Evolutionary conservation across 164 flowering plant species (phyloP).

Genomic region (Vitis vinifera): DNA sequence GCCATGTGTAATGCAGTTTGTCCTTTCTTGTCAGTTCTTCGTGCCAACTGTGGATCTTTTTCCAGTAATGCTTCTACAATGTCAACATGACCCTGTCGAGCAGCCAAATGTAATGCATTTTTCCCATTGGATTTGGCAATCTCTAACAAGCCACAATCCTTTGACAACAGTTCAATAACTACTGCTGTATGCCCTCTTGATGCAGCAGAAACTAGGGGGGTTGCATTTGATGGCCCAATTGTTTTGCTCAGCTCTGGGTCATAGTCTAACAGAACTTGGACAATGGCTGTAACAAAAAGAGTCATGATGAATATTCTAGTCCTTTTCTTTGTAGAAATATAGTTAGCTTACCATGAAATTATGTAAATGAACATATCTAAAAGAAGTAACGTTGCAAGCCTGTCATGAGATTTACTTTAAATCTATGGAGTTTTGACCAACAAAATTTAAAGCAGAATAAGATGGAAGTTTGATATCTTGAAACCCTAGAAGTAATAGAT

Average conservation of each 20-base stretch:
- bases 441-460: no score
- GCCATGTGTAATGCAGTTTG: conserved; percentile 93
- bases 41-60: conserved; percentile 72
- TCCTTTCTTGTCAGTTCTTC: conserved; percentile 82
- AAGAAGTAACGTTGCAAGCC: neutral
- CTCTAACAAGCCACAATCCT: conserved; percentile 63
- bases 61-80: conserved; percentile 66
- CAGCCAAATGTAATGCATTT: conserved; percentile 81
- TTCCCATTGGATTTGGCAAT: conserved; percentile 73
- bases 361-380: neutral
- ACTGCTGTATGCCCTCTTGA: conserved; percentile 70
- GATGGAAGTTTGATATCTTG: no score
- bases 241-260: conserved; percentile 63
- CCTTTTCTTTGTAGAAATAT: neutral
- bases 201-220: conserved; percentile 88
- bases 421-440: no score
- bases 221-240: conserved; percentile 61
- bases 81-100: conserved; percentile 78
- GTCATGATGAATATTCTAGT: neutral
- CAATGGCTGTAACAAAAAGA: conserved; percentile 52
- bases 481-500: no score
- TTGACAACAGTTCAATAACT: conserved; percentile 60
- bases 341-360: neutral
- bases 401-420: no score
- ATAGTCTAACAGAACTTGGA: conserved; percentile 66